Evolutionary conservation across 1,139 yeast genomes (phyloP).

Genomic region (Yamadazyma trypodendri): DNA sequence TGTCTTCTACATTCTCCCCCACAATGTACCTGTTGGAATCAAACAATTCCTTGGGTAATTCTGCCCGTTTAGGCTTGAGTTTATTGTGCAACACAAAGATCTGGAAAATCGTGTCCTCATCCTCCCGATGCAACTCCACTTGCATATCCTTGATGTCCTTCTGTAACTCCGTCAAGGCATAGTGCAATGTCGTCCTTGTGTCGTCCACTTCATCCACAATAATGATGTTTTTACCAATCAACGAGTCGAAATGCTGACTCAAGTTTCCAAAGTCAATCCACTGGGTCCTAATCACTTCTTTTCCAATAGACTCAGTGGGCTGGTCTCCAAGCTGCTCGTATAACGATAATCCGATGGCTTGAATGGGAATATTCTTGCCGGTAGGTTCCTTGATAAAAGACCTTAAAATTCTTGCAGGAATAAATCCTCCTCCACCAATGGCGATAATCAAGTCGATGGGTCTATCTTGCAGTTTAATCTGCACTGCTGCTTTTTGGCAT

Average conservation of each 20-base stretch:
- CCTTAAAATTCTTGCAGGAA: constrained; percentile 64
- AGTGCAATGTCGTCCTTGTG: constrained; percentile 64
- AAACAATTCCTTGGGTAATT: constrained; percentile 45
- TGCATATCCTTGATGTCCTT: constrained; percentile 58
- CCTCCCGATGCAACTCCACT: constrained; percentile 37
- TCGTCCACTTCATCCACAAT: constrained; percentile 73
- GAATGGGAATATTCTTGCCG: constrained; percentile 59
- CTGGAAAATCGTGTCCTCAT: constrained; percentile 48
- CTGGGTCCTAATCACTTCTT: constrained; percentile 61
- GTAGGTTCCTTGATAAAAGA: constrained; percentile 57
- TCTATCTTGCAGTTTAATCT: constrained; percentile 39
- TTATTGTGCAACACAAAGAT: constrained; percentile 62
- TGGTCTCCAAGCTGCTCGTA: constrained; percentile 55
- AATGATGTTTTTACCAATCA: constrained; percentile 59
- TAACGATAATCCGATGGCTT: constrained; percentile 61
- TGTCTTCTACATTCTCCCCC: constrained; percentile 53
- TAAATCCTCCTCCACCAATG: constrained; percentile 71
- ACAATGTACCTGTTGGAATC: constrained; percentile 49
- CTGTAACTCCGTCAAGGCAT: constrained; percentile 57
- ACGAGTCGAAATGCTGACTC: constrained; percentile 50
- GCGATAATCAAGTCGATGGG: constrained; percentile 61
- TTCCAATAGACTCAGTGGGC: constrained; percentile 51
- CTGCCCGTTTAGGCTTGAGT: constrained; percentile 54
- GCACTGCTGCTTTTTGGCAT: constrained; percentile 53
- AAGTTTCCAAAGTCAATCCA: constrained; percentile 65